phyloP scores from a whole-genome alignment of 2,329 filamentous ascomycete genomes.

The Alternaria viburni region DNA sequence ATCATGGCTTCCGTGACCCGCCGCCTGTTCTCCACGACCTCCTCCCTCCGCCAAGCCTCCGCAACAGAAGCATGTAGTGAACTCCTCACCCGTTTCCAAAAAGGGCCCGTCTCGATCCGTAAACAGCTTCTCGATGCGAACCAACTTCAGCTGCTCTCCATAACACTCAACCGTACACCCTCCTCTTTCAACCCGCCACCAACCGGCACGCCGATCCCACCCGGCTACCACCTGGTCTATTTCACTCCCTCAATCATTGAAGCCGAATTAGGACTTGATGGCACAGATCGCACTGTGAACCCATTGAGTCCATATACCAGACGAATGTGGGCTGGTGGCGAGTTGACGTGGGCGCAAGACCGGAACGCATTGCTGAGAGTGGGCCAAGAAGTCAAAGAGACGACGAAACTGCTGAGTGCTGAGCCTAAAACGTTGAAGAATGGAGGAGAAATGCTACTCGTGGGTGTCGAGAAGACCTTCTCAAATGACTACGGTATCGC shows the following conservation, averaged over 20 bases:
- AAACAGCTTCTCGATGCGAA: slow-evolving; percentile 43
- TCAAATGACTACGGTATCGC: slow-evolving; percentile 42
- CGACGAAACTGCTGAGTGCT: slow-evolving; percentile 53
- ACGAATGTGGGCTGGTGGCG: slow-evolving; percentile 91
- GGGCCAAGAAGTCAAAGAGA: slow-evolving; percentile 50
- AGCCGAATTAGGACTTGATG: slow-evolving; percentile 74
- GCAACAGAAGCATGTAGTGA: slow-evolving; percentile 39
- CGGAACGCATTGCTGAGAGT: slow-evolving; percentile 27
- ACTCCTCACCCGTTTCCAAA: slow-evolving; percentile 39
- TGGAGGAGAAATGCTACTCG: slow-evolving; percentile 63
- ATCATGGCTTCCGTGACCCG: slow-evolving; percentile 27
- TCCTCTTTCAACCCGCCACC: slow-evolving; percentile 26
- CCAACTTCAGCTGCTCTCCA: slow-evolving; percentile 39
- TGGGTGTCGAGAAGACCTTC: slow-evolving; percentile 64
- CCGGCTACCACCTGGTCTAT: slow-evolving; percentile 84
- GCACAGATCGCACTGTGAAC: slow-evolving; percentile 80
- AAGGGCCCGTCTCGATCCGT: slow-evolving; percentile 35
- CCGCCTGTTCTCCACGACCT: slow-evolving; percentile 27
- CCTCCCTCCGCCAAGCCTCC: slow-evolving; percentile 23
- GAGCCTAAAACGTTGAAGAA: slow-evolving; percentile 58
- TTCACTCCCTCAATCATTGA: slow-evolving; percentile 76
- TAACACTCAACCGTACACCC: slow-evolving; percentile 35
- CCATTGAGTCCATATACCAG: slow-evolving; percentile 74
- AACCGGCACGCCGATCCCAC: slow-evolving; percentile 57
- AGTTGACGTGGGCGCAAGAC: slow-evolving; percentile 62